Base-by-base conservation (phyloP, 306 rosid genomes). In the Acacia confusa region DNA sequence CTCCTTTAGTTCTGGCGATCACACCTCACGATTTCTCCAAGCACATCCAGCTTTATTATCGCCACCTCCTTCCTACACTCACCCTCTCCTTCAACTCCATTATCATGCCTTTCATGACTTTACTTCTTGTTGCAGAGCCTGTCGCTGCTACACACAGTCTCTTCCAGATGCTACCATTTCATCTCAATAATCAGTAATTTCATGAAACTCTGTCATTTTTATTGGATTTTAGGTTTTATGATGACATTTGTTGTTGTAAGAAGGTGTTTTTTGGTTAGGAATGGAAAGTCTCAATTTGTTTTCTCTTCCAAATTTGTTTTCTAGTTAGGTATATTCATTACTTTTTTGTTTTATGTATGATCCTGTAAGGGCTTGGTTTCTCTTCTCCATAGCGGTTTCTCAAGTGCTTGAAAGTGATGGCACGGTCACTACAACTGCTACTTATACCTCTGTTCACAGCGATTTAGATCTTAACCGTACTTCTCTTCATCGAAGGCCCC, bases 271-370 rank as follows among this genome's bases (percentile, higher is more conserved):
- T 70, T 93, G 82, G 95, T 95, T 83, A 90, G 99, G 84, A 94
- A 97, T 1, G 97, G 99, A 61, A 97, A 95, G 74, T 95, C 97
- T 19, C 97, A 93, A 75, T 93, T 83, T n/a, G n/a, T n/a, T n/a
- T n/a, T n/a, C n/a, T n/a, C n/a, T n/a, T n/a, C n/a, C n/a, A n/a
- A n/a, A n/a, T n/a, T n/a, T n/a, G n/a, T n/a, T n/a, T n/a, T n/a
- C n/a, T n/a, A n/a, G n/a, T n/a, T n/a, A n/a, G n/a, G n/a, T n/a
- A n/a, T n/a, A n/a, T n/a, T n/a, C n/a, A n/a, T n/a, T n/a, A n/a
- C n/a, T n/a, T 17, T 32, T 5, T 36, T 32, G 24, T 19, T n/a
- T n/a, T 22, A 14, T 34, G 22, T 24, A 14, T 58, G 16, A 36
- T 22, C 1, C 14, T 16, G 2, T 1, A 3, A 19, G 25, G 71